Conservation (phyloP, 306 rosid species). For the Glycine soja region DNA sequence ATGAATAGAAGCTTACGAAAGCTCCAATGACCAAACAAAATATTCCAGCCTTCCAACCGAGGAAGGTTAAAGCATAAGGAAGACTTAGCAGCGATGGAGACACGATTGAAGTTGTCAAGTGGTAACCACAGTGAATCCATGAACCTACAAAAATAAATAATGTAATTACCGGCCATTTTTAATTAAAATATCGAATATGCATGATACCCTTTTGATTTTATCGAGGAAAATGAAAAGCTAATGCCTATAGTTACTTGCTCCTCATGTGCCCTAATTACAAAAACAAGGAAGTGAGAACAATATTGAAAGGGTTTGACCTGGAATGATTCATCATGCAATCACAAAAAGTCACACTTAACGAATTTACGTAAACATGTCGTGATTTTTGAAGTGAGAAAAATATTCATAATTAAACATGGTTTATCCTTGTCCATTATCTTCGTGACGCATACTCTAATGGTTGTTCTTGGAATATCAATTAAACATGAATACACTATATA, state of each 20-base stretch:
- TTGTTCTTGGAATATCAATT: not conserved
- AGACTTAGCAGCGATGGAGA: not conserved
- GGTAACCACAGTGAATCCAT: constrained; percentile 22
- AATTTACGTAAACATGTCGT: not conserved
- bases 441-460: not conserved
- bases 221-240: not conserved
- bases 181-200: not conserved
- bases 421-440: not conserved
- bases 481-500: not conserved
- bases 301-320: not conserved
- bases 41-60: not conserved
- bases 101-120: constrained; percentile 2
- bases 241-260: not conserved
- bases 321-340: not conserved
- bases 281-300: not conserved
- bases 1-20: constrained; percentile 2
- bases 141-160: not conserved
- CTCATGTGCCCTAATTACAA: not conserved
- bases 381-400: not conserved
- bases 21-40: not conserved
- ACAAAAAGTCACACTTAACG: not conserved
- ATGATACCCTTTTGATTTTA: not conserved
- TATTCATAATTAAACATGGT: too few species aligned
- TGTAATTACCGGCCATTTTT: not conserved
- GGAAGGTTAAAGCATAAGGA: not conserved